A percentile compares a stretch with the other conserved stretches of the same genome.
Conservation (phyloP, 768 basidiomycete genomes). For the Suillus spraguei region DNA sequence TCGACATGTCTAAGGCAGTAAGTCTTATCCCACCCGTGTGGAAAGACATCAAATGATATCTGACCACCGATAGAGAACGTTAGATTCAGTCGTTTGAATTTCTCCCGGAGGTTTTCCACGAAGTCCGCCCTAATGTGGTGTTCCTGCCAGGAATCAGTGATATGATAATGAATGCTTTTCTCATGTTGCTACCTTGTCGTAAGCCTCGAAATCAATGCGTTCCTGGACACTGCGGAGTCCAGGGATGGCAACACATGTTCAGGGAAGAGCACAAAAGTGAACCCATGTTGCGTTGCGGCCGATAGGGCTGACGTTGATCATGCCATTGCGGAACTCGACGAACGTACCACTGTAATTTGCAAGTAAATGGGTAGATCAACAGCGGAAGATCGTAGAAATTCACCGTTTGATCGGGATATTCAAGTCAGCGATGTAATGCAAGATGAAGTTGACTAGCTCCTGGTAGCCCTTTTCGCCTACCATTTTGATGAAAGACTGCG, state of each 20-base stretch:
- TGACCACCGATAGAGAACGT: no score
- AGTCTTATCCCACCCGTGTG: conserved; percentile 96
- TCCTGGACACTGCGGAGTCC: no score
- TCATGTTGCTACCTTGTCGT: no score
- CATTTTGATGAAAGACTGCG: conserved; percentile 86
- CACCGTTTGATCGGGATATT: conserved; percentile 95
- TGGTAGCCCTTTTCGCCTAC: conserved; percentile 95
- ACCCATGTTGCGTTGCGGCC: conserved; percentile 93
- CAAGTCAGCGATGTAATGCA: conserved; percentile 91
- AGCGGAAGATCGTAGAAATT: conserved; percentile 14
- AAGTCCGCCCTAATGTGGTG: no score
- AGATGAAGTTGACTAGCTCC: conserved; percentile 85
- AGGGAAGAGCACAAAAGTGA: background rate
- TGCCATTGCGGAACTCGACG: conserved; percentile 94
- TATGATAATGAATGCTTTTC: no score
- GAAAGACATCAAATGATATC: conserved; percentile 95
- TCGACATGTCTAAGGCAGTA: conserved; percentile 83
- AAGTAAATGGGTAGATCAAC: conserved; percentile 4
- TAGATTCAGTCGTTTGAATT: no score
- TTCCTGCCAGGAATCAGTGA: no score
- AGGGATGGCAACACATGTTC: no score
- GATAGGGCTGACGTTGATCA: conserved; percentile 97
- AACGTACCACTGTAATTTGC: conserved; percentile 81
- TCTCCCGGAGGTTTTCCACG: no score
- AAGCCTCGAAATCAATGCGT: no score